Percentiles rank a stretch among this genome's conserved stretches.
These are phyloP conservation scores for Lepiota brunneoincarnata DNA, from an alignment of 768 basidiomycete species.

Conservation along the genomic window DNA sequence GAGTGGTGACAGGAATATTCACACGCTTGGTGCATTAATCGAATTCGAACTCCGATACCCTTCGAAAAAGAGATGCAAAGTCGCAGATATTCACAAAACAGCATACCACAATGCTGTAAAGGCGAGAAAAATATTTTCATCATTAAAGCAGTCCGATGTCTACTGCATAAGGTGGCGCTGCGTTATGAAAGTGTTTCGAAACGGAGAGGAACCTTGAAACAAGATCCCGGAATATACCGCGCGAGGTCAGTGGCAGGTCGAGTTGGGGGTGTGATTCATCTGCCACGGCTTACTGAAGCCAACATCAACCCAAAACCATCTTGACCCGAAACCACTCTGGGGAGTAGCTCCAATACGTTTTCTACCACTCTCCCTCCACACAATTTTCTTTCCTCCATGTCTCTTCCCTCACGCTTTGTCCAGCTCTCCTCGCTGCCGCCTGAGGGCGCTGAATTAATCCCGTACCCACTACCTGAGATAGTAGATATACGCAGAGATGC, in stretches of 20 bases:
- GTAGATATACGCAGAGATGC: constrained; percentile 24
- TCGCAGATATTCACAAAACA: constrained; percentile 13
- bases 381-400: constrained; percentile 12
- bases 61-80: constrained; percentile 1
- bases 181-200: constrained; percentile 7
- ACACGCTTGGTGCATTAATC: constrained; percentile 13
- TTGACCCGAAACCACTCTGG: constrained; percentile 4
- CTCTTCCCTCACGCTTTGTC: constrained; percentile 10
- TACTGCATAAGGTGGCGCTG: constrained; percentile 3
- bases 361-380: constrained; percentile 15
- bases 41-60: constrained; percentile 31
- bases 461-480: constrained; percentile 4
- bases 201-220: constrained; percentile 21
- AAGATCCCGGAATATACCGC: constrained; percentile 33
- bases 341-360: constrained; percentile 6
- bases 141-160: background rate
- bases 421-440: constrained; percentile 1
- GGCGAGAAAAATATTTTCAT: constrained; percentile 4
- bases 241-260: constrained; percentile 23
- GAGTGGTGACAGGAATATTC: background rate
- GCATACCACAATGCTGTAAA: constrained; percentile 3
- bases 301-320: constrained; percentile 12
- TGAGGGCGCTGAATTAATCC: constrained; percentile 8
- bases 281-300: constrained; percentile 15
- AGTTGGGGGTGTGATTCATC: constrained; percentile 26